Evolutionary conservation across 2,329 filamentous ascomycete species (phyloP).

Genomic region (Epichloe sp.): DNA sequence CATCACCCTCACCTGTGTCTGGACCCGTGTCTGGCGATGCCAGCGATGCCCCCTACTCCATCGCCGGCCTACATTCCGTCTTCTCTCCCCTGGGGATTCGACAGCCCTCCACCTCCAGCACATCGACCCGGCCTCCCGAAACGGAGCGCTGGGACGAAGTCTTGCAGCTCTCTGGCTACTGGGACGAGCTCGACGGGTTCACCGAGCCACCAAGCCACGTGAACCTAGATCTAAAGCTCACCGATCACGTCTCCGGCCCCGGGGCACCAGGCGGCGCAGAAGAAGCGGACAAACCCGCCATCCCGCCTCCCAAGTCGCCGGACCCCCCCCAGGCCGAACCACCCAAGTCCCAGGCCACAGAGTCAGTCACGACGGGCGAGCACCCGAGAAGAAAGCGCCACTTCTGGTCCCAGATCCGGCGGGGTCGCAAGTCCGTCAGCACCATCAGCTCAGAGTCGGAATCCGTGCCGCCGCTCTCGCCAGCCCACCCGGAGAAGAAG

Average conservation of each 20-base stretch:
- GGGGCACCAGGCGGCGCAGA: neutral
- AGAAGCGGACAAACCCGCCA: neutral
- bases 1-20: neutral
- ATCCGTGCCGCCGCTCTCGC: neutral
- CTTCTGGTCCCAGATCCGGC: slow-evolving; percentile 1
- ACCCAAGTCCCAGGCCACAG: neutral
- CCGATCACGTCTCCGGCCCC: too few species aligned
- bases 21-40: neutral
- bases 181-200: slow-evolving; percentile 2
- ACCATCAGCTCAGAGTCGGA: neutral
- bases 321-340: neutral
- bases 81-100: neutral
- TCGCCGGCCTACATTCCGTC: neutral
- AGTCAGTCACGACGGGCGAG: neutral
- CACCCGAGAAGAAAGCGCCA: neutral
- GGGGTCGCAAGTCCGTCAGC: neutral
- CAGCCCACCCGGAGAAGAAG: neutral
- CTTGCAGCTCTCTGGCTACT: neutral
- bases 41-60: neutral
- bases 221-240: neutral
- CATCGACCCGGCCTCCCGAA: neutral
- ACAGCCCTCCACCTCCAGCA: neutral
- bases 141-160: neutral
- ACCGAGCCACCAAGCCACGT: neutral
- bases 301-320: neutral